These are phyloP conservation scores for Alternaria hordeiaustralica DNA, from an alignment of 2,329 filamentous ascomycete species.

Conservation along the genomic window DNA sequence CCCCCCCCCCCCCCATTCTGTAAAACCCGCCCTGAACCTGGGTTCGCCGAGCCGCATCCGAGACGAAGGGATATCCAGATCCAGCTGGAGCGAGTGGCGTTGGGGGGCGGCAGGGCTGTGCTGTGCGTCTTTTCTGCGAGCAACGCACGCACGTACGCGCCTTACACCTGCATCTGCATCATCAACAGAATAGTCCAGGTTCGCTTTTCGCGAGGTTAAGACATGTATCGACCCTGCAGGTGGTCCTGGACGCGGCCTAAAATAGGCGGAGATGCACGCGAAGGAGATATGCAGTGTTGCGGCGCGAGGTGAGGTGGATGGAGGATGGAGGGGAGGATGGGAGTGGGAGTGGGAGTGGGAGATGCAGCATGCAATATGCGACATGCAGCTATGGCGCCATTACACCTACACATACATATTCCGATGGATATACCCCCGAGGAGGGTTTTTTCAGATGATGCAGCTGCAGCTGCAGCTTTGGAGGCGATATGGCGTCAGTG, in stretches of 20 bases:
- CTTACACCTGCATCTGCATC: neutral
- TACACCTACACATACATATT: neutral
- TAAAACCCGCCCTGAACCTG: neutral
- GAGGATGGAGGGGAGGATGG: neutral
- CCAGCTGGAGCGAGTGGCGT: neutral
- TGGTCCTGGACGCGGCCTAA: neutral
- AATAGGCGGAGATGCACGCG: neutral
- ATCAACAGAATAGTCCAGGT: neutral
- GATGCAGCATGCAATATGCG: neutral
- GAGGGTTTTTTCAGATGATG: neutral
- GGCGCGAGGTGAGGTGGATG: neutral
- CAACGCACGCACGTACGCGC: neutral
- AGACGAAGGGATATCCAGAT: conserved; percentile 7
- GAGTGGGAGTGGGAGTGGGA: neutral
- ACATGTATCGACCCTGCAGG: neutral
- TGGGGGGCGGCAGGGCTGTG: neutral
- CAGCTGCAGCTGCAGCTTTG: neutral
- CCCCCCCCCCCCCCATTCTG: no score
- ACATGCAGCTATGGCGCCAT: neutral
- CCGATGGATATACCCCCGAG: neutral
- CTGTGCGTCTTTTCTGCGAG: neutral
- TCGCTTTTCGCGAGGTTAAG: no score
- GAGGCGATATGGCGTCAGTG: neutral
- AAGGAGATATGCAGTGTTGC: neutral
- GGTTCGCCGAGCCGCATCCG: conserved; percentile 1